Base-by-base conservation (phyloP, 2,329 filamentous ascomycete species). In the Arthroderma sp. region DNA sequence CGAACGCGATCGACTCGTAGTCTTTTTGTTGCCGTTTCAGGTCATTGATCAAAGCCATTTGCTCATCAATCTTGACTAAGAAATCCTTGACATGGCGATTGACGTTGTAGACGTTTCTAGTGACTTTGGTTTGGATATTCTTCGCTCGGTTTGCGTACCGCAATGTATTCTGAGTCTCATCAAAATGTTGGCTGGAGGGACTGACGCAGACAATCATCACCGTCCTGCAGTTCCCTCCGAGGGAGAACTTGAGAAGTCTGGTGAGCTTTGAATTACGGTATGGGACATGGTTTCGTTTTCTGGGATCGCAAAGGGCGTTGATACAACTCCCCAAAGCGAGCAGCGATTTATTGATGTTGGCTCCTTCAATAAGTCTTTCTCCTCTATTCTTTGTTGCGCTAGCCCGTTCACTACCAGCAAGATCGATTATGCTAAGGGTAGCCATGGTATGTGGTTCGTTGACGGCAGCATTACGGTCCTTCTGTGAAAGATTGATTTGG, bases 121-220 rank as follows among this genome's bases (percentile, higher is more conserved):
- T 95, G 46, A 95, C 87, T 73, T 98, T 98, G 47, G 91, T 98
- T 68, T 96, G 93, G 60, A 98, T 98, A 58, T 98, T 98, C 76
- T 98, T 98, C 47, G 91, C 91, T 53, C 91, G 77, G 64, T 98
- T 96, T 41, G 91, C 91, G 58, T 98, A 98, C 55, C 93, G 84
- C 11, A 98, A 73, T 0, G 91, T 98, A 63, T 98, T 98, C 57
- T 98, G 91, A 0, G 89, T 95, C 66, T 98, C 91, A 62, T 98
- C 91, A 55, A 91, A 98, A 65, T 98, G 91, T 4, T 85, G 83
- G 57, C 91, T 96, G 1, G 87, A 95, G 1, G 91, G 91, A 54
- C 88, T 95, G 44, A 98, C 85, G 57, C 91, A 98, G 28, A 98
- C 91, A 62, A 98, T 96, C 91, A 98, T 98, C 61, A 98, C 91